phyloP scores from a whole-genome alignment of 2,329 filamentous ascomycete species.

The Penicillium hesseltinei region DNA sequence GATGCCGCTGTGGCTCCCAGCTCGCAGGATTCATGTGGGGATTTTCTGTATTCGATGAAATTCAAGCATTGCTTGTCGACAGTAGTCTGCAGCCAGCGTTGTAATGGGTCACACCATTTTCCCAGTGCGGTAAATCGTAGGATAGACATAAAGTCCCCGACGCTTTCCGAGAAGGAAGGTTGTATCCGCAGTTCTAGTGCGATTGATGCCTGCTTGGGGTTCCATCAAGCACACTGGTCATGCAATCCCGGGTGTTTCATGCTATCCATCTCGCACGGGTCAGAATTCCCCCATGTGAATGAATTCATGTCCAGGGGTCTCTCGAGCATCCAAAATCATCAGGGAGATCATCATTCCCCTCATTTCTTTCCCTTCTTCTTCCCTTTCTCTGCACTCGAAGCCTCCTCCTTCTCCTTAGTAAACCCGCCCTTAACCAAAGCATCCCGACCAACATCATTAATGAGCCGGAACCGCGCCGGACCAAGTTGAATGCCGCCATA shows the following conservation, averaged over 20 bases:
- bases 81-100: background rate
- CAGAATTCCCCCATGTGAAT: background rate
- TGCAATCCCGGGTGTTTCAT: background rate
- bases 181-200: background rate
- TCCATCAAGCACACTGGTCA: slow-evolving; percentile 6
- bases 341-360: slow-evolving; percentile 1
- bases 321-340: background rate
- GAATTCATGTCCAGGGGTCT: background rate
- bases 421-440: slow-evolving; percentile 75
- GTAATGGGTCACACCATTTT: background rate
- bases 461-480: slow-evolving; percentile 83
- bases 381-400: slow-evolving; percentile 47
- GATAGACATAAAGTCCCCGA: background rate
- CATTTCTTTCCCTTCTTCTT: slow-evolving; percentile 54
- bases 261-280: background rate
- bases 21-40: background rate
- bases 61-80: background rate
- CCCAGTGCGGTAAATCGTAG: background rate
- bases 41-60: background rate
- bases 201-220: slow-evolving; percentile 3
- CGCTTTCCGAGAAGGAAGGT: background rate
- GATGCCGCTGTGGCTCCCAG: background rate
- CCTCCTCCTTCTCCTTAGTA: slow-evolving; percentile 51
- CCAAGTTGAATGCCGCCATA: slow-evolving; percentile 90
- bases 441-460: slow-evolving; percentile 82